These are phyloP conservation scores for Torulaspora gathmanii DNA, from an alignment of 805 yeast species.

Conservation along the genomic window DNA sequence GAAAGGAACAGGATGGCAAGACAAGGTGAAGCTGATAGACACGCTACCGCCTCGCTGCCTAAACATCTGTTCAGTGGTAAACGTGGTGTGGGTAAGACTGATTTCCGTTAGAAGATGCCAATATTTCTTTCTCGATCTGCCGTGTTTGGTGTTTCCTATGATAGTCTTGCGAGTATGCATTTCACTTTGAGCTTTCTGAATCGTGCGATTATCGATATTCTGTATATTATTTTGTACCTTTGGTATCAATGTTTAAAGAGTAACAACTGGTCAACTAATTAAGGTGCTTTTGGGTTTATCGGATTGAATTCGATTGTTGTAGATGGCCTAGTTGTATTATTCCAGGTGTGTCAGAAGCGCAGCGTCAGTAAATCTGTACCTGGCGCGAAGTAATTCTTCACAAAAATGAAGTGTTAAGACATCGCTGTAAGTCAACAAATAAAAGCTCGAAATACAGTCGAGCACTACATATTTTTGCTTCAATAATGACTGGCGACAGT, in stretches of 20 bases:
- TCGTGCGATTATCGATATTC: conserved; percentile 2
- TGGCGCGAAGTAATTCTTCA: conserved; percentile 2
- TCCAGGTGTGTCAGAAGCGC: neutral
- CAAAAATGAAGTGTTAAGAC: neutral
- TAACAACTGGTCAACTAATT: neutral
- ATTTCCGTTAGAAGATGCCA: conserved; percentile 57
- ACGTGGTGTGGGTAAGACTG: conserved; percentile 91
- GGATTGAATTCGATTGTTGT: no score
- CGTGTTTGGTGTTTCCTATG: neutral
- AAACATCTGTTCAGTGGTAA: conserved; percentile 95
- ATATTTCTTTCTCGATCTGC: neutral
- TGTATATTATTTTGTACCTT: conserved; percentile 5
- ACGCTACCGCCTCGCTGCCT: conserved; percentile 75
- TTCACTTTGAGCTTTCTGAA: neutral
- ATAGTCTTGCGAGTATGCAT: conserved; percentile 1
- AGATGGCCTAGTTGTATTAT: no score
- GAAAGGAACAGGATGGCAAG: conserved; percentile 89
- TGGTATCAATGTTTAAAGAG: conserved; percentile 1
- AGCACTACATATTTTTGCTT: neutral
- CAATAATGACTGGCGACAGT: neutral
- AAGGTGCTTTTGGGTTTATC: neutral
- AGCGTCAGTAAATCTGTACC: conserved; percentile 2
- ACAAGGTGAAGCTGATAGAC: conserved; percentile 95
- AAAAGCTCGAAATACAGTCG: neutral
- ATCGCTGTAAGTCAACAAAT: neutral